These are phyloP conservation scores for Purpureocillium lavendulum DNA, from an alignment of 2,329 filamentous ascomycete genomes.

Conservation along the genomic window DNA sequence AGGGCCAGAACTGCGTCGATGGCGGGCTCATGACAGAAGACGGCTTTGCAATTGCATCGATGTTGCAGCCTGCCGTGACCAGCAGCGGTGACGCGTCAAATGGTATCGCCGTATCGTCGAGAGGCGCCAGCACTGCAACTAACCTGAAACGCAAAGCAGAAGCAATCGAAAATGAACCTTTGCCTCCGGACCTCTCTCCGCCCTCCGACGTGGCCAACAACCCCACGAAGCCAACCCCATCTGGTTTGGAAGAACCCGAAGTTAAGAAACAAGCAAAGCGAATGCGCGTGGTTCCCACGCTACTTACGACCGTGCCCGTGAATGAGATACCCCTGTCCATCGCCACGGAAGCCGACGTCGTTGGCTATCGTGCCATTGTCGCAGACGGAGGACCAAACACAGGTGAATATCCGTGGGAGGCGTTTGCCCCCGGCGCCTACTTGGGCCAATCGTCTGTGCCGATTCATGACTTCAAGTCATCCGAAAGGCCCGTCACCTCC, in stretches of 20 bases:
- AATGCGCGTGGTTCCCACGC: slow-evolving; percentile 17
- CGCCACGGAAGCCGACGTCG: slow-evolving; percentile 5
- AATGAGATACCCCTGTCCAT: slow-evolving; percentile 2
- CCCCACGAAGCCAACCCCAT: no score
- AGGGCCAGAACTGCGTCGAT: not conserved
- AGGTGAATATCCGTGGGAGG: slow-evolving; percentile 11
- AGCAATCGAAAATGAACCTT: no score
- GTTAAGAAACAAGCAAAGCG: slow-evolving; percentile 13
- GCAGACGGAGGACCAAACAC: not conserved
- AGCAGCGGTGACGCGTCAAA: not conserved
- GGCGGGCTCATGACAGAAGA: not conserved
- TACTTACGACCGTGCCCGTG: slow-evolving; percentile 8
- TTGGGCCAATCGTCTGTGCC: slow-evolving; percentile 24
- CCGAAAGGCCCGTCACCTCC: slow-evolving; percentile 12
- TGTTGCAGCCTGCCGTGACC: no score
- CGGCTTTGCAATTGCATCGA: not conserved
- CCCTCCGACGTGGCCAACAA: no score
- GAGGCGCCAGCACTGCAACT: no score
- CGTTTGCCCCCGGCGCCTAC: slow-evolving; percentile 19
- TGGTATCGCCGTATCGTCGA: not conserved
- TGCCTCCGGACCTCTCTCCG: no score
- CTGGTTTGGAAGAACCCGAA: not conserved
- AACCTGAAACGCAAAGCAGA: not conserved
- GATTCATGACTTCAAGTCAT: slow-evolving; percentile 13
- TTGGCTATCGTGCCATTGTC: not conserved